A percentile compares a stretch with the other conserved stretches of the same genome.
Evolutionary conservation across 495 filamentous ascomycete genomes (phyloP).

Genomic region (Sphaerosporella brunnea): DNA sequence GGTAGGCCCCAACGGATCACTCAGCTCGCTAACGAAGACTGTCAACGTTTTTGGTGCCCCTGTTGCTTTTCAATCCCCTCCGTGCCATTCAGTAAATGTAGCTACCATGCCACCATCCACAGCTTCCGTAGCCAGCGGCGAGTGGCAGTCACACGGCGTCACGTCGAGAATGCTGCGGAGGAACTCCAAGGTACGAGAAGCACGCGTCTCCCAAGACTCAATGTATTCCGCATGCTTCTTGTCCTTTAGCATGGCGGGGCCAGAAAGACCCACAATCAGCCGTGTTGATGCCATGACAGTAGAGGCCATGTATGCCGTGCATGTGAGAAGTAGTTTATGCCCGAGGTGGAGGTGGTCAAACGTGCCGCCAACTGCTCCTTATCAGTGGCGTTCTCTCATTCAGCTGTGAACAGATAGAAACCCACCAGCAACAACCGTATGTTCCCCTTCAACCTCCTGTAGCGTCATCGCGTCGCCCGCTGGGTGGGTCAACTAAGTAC

Average conservation of each 20-base stretch:
- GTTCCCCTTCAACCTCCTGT: neutral
- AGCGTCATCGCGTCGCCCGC: neutral
- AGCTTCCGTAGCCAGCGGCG: conserved; percentile 14
- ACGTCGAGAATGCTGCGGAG: conserved; percentile 47
- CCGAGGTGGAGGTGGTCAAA: conserved; percentile 93
- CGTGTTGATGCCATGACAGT: conserved; percentile 26
- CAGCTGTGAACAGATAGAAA: neutral
- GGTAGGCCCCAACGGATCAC: conserved; percentile 81
- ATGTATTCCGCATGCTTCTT: conserved; percentile 74
- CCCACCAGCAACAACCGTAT: neutral
- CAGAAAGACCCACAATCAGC: conserved; percentile 72
- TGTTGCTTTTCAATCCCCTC: neutral
- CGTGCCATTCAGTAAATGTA: neutral
- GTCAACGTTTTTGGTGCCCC: conserved; percentile 22
- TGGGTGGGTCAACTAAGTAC: conserved; percentile 1
- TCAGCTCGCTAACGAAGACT: conserved; percentile 64
- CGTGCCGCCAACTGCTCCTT: conserved; percentile 56
- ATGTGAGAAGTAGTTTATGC: conserved; percentile 86
- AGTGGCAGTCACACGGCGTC: conserved; percentile 11
- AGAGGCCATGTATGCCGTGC: conserved; percentile 53
- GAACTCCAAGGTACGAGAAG: conserved; percentile 49
- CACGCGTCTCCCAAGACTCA: conserved; percentile 59
- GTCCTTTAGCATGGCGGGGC: conserved; percentile 63
- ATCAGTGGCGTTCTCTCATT: neutral
- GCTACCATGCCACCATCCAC: conserved; percentile 8